These are phyloP conservation scores for Calonectria montana DNA, from an alignment of 2,329 filamentous ascomycete genomes.

Conservation along the genomic window DNA sequence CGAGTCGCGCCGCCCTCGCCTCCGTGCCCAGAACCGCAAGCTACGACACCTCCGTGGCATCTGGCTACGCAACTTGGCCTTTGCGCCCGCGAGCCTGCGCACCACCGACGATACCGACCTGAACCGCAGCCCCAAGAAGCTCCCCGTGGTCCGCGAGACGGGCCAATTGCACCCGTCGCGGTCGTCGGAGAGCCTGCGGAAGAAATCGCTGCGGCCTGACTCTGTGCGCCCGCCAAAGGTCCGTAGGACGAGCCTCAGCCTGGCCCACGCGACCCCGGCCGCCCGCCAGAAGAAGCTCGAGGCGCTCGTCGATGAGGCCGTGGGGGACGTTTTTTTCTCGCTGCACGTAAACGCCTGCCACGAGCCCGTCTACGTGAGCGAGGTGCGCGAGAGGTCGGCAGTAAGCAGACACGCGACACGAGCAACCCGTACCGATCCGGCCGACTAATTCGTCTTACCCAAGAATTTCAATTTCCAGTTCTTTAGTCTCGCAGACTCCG, in stretches of 20 bases:
- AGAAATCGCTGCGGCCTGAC: constrained; percentile 50
- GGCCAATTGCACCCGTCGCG: constrained; percentile 65
- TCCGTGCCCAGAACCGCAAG: constrained; percentile 82
- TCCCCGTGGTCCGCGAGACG: constrained; percentile 61
- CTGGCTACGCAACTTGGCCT: constrained; percentile 85
- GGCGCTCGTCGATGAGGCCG: constrained; percentile 74
- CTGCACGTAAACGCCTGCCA: constrained; percentile 74
- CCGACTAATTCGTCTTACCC: constrained; percentile 20
- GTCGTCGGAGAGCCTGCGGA: constrained; percentile 64
- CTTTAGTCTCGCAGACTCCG: constrained; percentile 78
- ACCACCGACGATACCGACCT: constrained; percentile 85
- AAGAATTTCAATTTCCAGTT: constrained; percentile 89
- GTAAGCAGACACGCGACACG: constrained; percentile 47
- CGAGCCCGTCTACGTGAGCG: constrained; percentile 91
- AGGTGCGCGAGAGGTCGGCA: constrained; percentile 81
- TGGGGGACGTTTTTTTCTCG: constrained; percentile 92
- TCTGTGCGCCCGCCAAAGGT: constrained; percentile 47
- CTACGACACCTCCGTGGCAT: constrained; percentile 89
- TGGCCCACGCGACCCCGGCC: constrained; percentile 58
- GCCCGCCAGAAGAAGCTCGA: constrained; percentile 81
- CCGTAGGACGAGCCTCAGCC: constrained; percentile 62
- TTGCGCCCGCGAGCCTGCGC: constrained; percentile 68
- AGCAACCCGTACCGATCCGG: background rate
- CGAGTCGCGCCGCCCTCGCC: constrained; percentile 58
- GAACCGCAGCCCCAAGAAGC: constrained; percentile 76